These are phyloP conservation scores for Phytophthora ohioensis DNA, from an alignment of 352 stramenopile species.

Conservation along the genomic window DNA sequence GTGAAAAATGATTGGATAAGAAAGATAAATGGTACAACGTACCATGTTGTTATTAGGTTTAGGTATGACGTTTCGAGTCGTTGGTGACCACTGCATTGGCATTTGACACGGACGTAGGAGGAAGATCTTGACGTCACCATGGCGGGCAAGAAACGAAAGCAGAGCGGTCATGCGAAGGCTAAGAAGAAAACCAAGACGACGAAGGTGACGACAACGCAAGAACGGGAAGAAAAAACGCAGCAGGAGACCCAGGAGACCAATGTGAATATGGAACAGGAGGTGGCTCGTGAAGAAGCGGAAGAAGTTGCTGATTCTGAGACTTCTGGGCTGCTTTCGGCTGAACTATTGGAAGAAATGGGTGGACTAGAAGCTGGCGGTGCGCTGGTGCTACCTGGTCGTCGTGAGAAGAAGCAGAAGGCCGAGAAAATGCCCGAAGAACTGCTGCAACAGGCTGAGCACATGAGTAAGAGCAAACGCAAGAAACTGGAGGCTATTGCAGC, in stretches of 20 bases:
- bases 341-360: slow-evolving; percentile 74
- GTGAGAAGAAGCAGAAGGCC: slow-evolving; percentile 57
- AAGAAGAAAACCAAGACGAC: slow-evolving; percentile 60
- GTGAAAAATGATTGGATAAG: slow-evolving; percentile 10
- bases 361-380: slow-evolving; percentile 58
- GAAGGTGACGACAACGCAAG: slow-evolving; percentile 11
- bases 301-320: slow-evolving; percentile 12
- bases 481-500: slow-evolving; percentile 81
- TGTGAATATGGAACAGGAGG: slow-evolving; percentile 21
- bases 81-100: slow-evolving; percentile 9
- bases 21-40: slow-evolving; percentile 15
- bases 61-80: slow-evolving; percentile 4
- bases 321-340: slow-evolving; percentile 64
- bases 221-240: slow-evolving; percentile 14
- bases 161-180: slow-evolving; percentile 36
- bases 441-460: slow-evolving; percentile 65
- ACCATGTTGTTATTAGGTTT: neutral
- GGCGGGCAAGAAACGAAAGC: slow-evolving; percentile 75
- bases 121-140: slow-evolving; percentile 26
- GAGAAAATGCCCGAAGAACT: slow-evolving; percentile 66
- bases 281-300: neutral
- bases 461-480: slow-evolving; percentile 87
- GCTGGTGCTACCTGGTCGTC: slow-evolving; percentile 67
- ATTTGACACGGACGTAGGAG: slow-evolving; percentile 9
- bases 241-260: slow-evolving; percentile 30